Conservation (phyloP, 768 basidiomycete genomes). For the Neoboletus magnificus region DNA sequence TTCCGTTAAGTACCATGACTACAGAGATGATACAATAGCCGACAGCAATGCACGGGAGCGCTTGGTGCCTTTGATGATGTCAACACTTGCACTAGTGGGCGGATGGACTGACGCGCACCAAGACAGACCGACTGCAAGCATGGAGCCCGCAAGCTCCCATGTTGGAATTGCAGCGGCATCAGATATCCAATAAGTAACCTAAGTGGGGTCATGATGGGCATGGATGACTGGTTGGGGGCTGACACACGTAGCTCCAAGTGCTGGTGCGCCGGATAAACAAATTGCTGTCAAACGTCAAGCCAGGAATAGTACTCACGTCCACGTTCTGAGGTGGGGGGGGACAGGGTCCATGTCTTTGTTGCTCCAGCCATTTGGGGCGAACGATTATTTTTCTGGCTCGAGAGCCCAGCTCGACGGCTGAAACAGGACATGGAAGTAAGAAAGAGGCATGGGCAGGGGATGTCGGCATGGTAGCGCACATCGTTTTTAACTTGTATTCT, state of each 20-base stretch:
- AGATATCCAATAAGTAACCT: not conserved
- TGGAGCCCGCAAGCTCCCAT: not conserved
- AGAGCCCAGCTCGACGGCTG: slow-evolving; percentile 43
- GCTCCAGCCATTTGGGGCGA: slow-evolving; percentile 55
- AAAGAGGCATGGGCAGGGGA: not conserved
- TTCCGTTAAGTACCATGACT: slow-evolving; percentile 72
- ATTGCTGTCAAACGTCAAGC: not conserved
- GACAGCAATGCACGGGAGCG: not conserved
- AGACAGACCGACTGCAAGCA: not conserved
- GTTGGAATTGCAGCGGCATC: not conserved
- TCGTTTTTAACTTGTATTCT: not conserved
- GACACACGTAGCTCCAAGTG: slow-evolving; percentile 66
- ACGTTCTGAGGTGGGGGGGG: slow-evolving; percentile 56
- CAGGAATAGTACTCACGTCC: slow-evolving; percentile 39
- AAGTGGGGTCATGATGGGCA: not conserved
- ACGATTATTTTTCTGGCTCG: slow-evolving; percentile 48
- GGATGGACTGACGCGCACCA: not conserved
- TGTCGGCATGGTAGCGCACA: not conserved
- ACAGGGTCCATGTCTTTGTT: slow-evolving; percentile 82
- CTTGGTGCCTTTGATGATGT: not conserved
- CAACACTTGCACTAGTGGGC: not conserved
- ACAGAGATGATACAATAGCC: not conserved
- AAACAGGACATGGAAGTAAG: slow-evolving; percentile 20
- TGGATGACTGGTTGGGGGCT: slow-evolving; percentile 38
- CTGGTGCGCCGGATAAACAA: slow-evolving; percentile 8